Base-by-base conservation (phyloP, 495 filamentous ascomycete genomes). In the Podospora pseudoanserina region DNA sequence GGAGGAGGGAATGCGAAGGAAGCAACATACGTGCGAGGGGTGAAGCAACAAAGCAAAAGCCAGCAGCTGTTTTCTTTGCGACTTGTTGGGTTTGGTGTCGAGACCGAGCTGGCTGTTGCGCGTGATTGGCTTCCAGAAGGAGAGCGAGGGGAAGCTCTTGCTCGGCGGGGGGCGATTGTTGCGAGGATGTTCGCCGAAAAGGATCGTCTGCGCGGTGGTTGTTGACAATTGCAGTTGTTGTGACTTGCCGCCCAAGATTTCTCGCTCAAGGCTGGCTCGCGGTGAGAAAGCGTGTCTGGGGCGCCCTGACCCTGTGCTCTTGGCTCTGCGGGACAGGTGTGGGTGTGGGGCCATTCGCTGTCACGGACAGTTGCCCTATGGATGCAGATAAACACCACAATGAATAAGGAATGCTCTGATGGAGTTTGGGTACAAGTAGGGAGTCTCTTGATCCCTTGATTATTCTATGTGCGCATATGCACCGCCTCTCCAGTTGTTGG, bases 171-270 rank as follows among this genome's bases (percentile, higher is more conserved):
- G 13, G 13, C 32, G 28, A 44, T 32, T 49, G 28, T 7, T 27
- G 61, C 32, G 61, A 63, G 18, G 18, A 32, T 23, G 32, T 18
- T 18, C 16, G 28, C 16, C 19, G n/a, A 34, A 32, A 32, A 16
- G 3, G 27, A 26, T n/a, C 2, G 5, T 27, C 26, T 20, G 28
- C 64, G n/a, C 26, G 5, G 57, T 57, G 19, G 54, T 58, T 62
- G 67, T 65, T 61, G 49, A 27, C 54, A 57, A 55, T 30, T 30
- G 20, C 20, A 32, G 34, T 55, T 53, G 61, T 53, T 60, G 32
- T 63, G 28, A 26, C 23, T 64, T 66, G 28, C 64, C 53, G 53
- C 68, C 30, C 39, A 65, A 66, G 68, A 70, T 70, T 67, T 53
- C 39, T 53, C 53, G 54, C 60, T 56, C n/a, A 54, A 57, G 28